phyloP scores from a whole-genome alignment of 2,329 filamentous ascomycete species.

The Aureobasidium sp. region DNA sequence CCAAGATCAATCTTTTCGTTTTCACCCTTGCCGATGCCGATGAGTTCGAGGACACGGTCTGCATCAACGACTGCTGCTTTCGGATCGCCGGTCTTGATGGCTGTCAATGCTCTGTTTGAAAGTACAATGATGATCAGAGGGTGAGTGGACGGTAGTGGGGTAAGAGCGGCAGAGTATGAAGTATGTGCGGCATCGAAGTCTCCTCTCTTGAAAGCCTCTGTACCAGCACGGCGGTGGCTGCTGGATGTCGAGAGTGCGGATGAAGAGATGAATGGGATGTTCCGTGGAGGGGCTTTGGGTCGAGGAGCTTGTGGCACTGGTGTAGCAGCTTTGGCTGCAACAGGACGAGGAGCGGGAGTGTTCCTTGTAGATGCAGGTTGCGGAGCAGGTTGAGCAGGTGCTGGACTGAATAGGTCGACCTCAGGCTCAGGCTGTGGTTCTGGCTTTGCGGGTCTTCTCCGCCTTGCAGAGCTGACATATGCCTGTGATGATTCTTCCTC shows the following conservation, averaged over 20 bases:
- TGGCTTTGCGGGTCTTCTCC: constrained; percentile 56
- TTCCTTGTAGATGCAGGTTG: constrained; percentile 3
- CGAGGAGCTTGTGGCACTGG: constrained; percentile 25
- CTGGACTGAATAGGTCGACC: constrained; percentile 29
- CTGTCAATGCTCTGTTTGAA: constrained; percentile 83
- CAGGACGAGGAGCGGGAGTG: constrained; percentile 4
- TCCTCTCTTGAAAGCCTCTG: constrained; percentile 85
- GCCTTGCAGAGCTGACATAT: constrained; percentile 78
- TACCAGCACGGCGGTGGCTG: constrained; percentile 69
- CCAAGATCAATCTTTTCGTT: constrained; percentile 68
- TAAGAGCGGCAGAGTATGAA: constrained; percentile 70
- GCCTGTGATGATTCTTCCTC: constrained; percentile 76
- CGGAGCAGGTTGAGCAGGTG: constrained; percentile 10
- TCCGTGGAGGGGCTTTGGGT: constrained; percentile 45
- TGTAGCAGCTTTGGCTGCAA: constrained; percentile 20
- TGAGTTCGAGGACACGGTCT: constrained; percentile 68
- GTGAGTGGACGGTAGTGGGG: constrained; percentile 66
- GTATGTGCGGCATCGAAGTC: constrained; percentile 83
- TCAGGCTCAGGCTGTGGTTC: constrained; percentile 24
- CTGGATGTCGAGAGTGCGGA: constrained; percentile 66
- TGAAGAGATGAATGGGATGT: constrained; percentile 59
- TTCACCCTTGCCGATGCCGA: constrained; percentile 70
- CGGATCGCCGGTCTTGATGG: constrained; percentile 83
- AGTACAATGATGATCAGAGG: constrained; percentile 82
- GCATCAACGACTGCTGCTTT: constrained; percentile 81